Evolutionary conservation across 2,329 filamentous ascomycete genomes (phyloP), one percentile per base, ranked within the genome.

Genomic region (Neonectria sp.): DNA sequence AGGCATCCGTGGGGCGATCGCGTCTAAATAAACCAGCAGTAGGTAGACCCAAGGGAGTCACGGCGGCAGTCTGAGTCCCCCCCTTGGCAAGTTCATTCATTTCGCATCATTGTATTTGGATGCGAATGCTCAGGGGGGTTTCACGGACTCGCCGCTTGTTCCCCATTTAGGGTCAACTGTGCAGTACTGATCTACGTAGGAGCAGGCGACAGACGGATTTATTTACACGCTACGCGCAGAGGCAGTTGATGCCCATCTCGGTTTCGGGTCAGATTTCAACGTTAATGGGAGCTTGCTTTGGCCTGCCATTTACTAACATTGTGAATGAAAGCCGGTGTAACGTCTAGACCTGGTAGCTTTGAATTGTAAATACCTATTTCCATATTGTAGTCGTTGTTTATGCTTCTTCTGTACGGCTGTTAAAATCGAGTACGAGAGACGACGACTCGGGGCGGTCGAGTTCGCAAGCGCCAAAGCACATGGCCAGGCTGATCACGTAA

Each of bases 401-500:
- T 45, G 4, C 40, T 24, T 45, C 7, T 24, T 40, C 15, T 45
- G n/a, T 5, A 45, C n/a, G n/a, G 11, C n/a, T 45, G n/a, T 24
- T n/a, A 6, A 35, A 35, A 4, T 35, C 33, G 33, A 35, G 33
- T 4, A 35, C 2, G 35, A 37, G 3, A 13, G 11, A 37, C 35
- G 11, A 37, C 35, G 35, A 8, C 31, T 33, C 31, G 31, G 31
- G 11, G 31, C 31, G 7, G 35, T 37, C 35, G 12, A 37, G 35
- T 17, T 37, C 35, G 13, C 17, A n/a, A 40, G 6, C 15, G 35
- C 31, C 7, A 33, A 33, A 8, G 11, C 11, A 4, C 35, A 17
- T 21, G 40, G 46, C 60, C 70, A 57, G 61, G 27, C 43, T 49
- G 67, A 57, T 69, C 55, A 69, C 67, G 55, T 69, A 69, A 69